Conservation (phyloP, 306 rosid genomes). For the Lupinus albus region DNA sequence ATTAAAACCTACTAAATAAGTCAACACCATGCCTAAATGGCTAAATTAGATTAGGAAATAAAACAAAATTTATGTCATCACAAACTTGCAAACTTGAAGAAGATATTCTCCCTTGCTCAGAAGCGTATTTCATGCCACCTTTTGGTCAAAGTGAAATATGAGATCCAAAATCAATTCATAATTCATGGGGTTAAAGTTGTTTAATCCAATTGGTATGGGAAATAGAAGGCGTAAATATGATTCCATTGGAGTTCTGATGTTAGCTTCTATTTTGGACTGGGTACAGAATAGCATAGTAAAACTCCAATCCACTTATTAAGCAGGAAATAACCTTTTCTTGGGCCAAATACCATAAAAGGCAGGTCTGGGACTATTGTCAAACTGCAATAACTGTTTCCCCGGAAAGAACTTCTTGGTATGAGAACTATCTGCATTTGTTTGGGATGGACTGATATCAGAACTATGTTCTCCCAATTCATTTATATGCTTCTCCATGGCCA, state of each 20-base stretch:
- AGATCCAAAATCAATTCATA: not conserved
- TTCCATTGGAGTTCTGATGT: not conserved
- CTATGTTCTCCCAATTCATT: constrained; percentile 49
- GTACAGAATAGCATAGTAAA: no score
- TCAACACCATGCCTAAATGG: not conserved
- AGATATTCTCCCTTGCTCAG: not conserved
- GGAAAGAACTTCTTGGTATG: constrained; percentile 41
- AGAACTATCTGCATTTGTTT: constrained; percentile 38
- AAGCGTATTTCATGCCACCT: no score
- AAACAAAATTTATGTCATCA: no score
- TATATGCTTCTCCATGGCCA: constrained; percentile 47
- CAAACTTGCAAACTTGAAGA: no score
- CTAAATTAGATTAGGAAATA: no score
- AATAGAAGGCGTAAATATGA: not conserved
- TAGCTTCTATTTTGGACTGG: not conserved
- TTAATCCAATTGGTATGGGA: not conserved
- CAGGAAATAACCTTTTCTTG: constrained; percentile 54
- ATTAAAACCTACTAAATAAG: not conserved
- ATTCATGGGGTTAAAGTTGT: not conserved
- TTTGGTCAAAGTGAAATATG: not conserved
- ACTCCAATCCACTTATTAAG: not conserved
- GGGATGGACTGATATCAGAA: constrained; percentile 42
- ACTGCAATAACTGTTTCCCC: constrained; percentile 72
- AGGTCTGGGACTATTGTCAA: constrained; percentile 72
- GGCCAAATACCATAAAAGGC: constrained; percentile 76